These are phyloP conservation scores for Claviceps digitariae DNA, from an alignment of 2,329 filamentous ascomycete genomes.

Conservation along the genomic window DNA sequence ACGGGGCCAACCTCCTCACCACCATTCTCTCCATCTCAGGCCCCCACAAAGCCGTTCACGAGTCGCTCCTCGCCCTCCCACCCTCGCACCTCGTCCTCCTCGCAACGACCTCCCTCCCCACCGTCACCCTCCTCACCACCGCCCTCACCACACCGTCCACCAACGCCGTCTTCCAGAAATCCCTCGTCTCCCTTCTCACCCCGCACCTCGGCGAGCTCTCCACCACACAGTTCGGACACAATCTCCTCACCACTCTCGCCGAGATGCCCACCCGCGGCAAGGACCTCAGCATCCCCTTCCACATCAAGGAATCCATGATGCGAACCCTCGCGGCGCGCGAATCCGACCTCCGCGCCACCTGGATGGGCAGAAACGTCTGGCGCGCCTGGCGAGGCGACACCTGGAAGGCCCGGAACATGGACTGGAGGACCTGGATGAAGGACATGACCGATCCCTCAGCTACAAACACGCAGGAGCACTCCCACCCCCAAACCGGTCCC, in stretches of 20 bases:
- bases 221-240: constrained; percentile 36
- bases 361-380: constrained; percentile 43
- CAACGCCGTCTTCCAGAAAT: constrained; percentile 42
- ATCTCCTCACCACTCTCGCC: constrained; percentile 35
- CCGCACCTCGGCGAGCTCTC: constrained; percentile 34
- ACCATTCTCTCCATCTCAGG: constrained; percentile 66
- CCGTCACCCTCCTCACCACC: constrained; percentile 35
- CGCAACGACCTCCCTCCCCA: constrained; percentile 40
- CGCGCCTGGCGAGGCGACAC: constrained; percentile 43
- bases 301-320: constrained; percentile 44
- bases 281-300: constrained; percentile 38
- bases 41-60: constrained; percentile 57
- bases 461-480: not conserved
- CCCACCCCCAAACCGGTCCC: too few species aligned
- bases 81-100: constrained; percentile 46
- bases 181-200: constrained; percentile 32
- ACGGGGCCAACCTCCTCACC: constrained; percentile 72
- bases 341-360: constrained; percentile 35
- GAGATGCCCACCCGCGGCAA: constrained; percentile 35
- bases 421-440: constrained; percentile 46
- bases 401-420: constrained; percentile 37
- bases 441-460: too few species aligned
- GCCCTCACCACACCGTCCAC: constrained; percentile 34
- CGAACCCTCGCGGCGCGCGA: constrained; percentile 33
- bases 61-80: constrained; percentile 49